phyloP scores from a whole-genome alignment of 202 grass and related monocot genomes.

The Thinopyrum obtusiflorum region DNA sequence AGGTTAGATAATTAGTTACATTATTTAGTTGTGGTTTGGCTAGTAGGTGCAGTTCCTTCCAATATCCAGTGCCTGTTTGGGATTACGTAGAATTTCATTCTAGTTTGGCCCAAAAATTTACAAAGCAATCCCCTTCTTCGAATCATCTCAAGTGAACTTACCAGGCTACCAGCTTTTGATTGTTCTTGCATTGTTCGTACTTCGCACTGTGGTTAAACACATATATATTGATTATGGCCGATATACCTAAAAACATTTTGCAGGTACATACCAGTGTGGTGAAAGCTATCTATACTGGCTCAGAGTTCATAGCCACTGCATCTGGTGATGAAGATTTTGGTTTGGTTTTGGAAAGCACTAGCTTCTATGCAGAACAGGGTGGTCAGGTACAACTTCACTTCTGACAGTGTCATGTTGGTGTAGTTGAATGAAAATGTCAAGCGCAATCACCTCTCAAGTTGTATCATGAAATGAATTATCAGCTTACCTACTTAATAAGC shows the following conservation, averaged over 20 bases:
- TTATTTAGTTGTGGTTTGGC: constrained; percentile 7
- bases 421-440: constrained; percentile 24
- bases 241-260: constrained; percentile 33
- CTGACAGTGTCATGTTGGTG: neutral
- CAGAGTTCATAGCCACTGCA: constrained; percentile 51
- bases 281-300: constrained; percentile 81
- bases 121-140: neutral
- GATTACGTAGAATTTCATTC: neutral
- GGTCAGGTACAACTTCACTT: constrained; percentile 64
- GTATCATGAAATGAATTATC: neutral
- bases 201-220: neutral
- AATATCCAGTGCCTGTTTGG: neutral
- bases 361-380: constrained; percentile 97
- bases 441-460: neutral
- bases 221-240: neutral
- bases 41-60: neutral
- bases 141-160: neutral
- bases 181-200: neutral
- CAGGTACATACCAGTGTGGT: constrained; percentile 76
- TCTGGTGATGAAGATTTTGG: constrained; percentile 55
- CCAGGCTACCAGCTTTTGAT: neutral
- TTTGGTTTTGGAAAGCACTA: constrained; percentile 88
- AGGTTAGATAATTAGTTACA: constrained; percentile 42
- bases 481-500: neutral
- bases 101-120: neutral